phyloP scores from a whole-genome alignment of 352 stramenopile species.

The Ophiocytium majus region DNA sequence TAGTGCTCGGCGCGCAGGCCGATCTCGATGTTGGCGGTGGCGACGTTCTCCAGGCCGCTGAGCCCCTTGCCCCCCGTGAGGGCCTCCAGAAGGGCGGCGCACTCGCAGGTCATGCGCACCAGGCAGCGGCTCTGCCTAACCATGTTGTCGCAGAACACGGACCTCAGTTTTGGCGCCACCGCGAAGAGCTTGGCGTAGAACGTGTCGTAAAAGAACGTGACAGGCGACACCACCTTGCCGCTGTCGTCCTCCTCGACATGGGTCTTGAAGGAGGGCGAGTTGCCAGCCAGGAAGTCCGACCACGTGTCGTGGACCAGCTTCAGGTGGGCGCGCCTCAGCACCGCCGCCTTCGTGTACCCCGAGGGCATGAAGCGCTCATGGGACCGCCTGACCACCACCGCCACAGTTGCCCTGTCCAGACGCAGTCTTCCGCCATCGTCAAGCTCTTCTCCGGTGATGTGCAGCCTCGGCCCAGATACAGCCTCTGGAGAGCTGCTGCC shows the following conservation, averaged over 20 bases:
- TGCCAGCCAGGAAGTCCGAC: background rate
- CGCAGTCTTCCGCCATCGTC: background rate
- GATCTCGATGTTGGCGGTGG: conserved; percentile 29
- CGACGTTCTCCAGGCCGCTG: background rate
- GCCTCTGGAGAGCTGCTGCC: background rate
- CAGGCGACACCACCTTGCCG: background rate
- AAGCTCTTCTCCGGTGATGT: background rate
- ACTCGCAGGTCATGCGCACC: conserved; percentile 25
- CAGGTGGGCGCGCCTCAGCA: background rate
- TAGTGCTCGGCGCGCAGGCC: conserved; percentile 46
- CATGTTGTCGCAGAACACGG: conserved; percentile 51
- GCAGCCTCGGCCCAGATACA: background rate
- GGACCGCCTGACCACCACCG: background rate
- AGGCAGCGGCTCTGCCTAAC: conserved; percentile 44
- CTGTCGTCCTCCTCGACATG: background rate
- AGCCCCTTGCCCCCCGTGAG: background rate
- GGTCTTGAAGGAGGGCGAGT: background rate
- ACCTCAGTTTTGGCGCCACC: conserved; percentile 33
- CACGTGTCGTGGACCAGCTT: background rate
- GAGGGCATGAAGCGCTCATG: background rate
- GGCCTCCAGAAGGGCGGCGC: background rate
- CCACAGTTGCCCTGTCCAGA: background rate
- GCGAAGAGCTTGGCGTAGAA: conserved; percentile 38
- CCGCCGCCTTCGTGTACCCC: background rate
- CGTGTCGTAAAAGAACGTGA: conserved; percentile 39